Conservation (phyloP, 2,329 filamentous ascomycete species). For the Cytospora chrysosperma region DNA sequence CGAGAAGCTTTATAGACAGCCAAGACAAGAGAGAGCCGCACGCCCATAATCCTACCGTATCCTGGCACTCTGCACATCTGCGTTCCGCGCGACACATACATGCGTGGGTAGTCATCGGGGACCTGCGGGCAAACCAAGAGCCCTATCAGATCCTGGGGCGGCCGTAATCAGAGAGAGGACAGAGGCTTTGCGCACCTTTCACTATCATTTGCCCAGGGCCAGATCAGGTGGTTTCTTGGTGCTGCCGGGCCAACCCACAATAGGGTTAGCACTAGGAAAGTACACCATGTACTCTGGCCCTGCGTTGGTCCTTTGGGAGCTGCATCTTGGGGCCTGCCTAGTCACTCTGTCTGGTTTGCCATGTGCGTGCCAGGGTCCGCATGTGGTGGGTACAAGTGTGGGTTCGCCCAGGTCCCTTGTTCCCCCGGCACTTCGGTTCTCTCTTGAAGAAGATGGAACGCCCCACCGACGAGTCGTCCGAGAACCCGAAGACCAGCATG, state of each 20-base stretch:
- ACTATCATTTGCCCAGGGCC: conserved; percentile 15
- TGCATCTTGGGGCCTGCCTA: not conserved
- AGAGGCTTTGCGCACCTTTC: not conserved
- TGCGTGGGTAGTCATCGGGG: not conserved
- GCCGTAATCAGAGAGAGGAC: conserved; percentile 7
- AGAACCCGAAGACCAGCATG: not conserved
- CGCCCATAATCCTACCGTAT: conserved; percentile 3
- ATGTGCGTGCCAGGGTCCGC: conserved; percentile 11
- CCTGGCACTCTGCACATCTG: not conserved
- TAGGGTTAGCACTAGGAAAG: conserved; percentile 4
- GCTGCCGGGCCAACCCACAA: conserved; percentile 19
- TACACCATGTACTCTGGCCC: conserved; percentile 4
- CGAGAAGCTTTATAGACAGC: conserved; percentile 20
- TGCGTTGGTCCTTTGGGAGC: conserved; percentile 2
- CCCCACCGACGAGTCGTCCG: not conserved
- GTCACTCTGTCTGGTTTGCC: conserved; percentile 1
- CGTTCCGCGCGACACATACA: not conserved
- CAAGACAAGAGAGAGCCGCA: conserved; percentile 15
- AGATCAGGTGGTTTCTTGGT: conserved; percentile 16
- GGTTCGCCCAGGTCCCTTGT: not conserved
- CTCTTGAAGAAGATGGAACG: not conserved
- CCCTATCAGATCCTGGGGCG: conserved; percentile 8
- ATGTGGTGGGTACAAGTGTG: not conserved
- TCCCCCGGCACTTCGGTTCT: too few species aligned
- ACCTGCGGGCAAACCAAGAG: conserved; percentile 1